Conservation (phyloP, 257 asterid species). For the Solanum tarijense region DNA sequence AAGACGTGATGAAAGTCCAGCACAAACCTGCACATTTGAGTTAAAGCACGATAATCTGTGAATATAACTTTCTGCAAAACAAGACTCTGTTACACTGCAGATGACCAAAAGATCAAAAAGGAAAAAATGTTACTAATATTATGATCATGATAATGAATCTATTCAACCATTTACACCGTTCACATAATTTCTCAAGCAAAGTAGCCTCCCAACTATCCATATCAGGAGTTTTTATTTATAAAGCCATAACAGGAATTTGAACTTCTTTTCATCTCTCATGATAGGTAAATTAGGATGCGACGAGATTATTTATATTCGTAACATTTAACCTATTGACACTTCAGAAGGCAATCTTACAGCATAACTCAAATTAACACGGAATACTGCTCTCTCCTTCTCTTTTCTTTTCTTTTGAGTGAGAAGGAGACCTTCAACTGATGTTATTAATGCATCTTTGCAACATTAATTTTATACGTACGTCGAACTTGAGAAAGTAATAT, state of each 20-base stretch:
- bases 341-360: neutral
- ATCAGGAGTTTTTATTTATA: neutral
- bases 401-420: neutral
- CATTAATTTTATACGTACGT: neutral
- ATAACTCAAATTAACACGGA: neutral
- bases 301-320: neutral
- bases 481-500: neutral
- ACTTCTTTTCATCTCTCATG: neutral
- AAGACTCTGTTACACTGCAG: neutral
- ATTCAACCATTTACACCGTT: neutral
- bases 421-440: neutral
- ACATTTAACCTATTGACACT: neutral
- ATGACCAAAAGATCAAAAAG: neutral
- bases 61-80: neutral
- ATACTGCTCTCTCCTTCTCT: neutral
- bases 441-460: neutral
- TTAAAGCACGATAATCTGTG: neutral
- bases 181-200: neutral
- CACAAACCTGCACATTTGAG: conserved; percentile 63
- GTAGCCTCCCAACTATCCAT: neutral
- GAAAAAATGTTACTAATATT: neutral
- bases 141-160: neutral
- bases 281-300: neutral
- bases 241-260: neutral
- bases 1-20: conserved; percentile 97